Percentiles rank a stretch among this genome's conserved stretches.
phyloP scores from a whole-genome alignment of 164 flowering plant species.

The Warburgia ugandensis region DNA sequence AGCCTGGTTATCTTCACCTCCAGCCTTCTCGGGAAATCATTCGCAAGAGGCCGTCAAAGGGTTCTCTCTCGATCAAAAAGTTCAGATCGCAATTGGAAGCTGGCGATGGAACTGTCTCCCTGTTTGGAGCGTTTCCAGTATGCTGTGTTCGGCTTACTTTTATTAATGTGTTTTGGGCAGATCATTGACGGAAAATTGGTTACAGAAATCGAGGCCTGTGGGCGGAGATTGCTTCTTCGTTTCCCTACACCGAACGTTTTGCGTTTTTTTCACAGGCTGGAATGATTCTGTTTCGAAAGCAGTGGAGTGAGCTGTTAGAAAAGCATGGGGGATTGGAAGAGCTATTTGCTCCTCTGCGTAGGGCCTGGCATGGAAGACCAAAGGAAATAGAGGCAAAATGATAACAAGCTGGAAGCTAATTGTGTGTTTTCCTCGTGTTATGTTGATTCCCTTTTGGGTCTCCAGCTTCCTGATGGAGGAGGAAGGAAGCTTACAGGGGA shows the following conservation, averaged over 20 bases:
- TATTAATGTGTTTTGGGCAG: slow-evolving; percentile 32
- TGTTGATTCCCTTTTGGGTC: slow-evolving; percentile 20
- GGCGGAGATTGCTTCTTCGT: slow-evolving; percentile 5
- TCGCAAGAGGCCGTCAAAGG: slow-evolving; percentile 20
- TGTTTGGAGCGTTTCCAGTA: not conserved
- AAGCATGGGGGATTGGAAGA: slow-evolving; percentile 14
- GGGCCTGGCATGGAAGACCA: not conserved
- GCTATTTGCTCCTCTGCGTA: slow-evolving; percentile 18
- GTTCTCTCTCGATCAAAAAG: slow-evolving; percentile 14
- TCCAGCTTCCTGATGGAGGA: slow-evolving; percentile 25
- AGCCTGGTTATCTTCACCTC: too few relatives aligned
- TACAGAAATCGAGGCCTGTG: not conserved
- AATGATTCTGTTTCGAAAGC: slow-evolving; percentile 16
- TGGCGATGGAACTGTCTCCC: not conserved
- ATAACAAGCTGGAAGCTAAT: not conserved
- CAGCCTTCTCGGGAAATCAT: slow-evolving; percentile 25
- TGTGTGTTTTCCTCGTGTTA: slow-evolving; percentile 12
- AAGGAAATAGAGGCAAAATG: not conserved
- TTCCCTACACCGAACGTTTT: not conserved
- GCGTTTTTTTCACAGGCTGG: slow-evolving; percentile 11
- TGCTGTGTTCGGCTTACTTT: slow-evolving; percentile 22
- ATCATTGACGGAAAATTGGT: not conserved
- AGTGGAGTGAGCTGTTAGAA: slow-evolving; percentile 14
- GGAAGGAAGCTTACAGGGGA: slow-evolving; percentile 24
- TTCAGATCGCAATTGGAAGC: not conserved